These are phyloP conservation scores for Letharia columbiana DNA, from an alignment of 495 filamentous ascomycete species.

Conservation along the genomic window DNA sequence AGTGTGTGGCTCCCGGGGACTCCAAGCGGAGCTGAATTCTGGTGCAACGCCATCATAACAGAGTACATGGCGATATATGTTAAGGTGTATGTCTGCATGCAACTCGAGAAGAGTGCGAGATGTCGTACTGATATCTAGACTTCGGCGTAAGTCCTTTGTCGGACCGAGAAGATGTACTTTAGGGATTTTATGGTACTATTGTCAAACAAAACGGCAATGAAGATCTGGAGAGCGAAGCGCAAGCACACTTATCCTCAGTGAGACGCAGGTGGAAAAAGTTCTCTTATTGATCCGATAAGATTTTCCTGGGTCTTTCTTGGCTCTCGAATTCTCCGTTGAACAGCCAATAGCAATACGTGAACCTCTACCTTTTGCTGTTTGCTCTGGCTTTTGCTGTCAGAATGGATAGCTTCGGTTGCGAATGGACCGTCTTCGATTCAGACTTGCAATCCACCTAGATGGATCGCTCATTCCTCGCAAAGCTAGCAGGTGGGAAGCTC, in stretches of 20 bases:
- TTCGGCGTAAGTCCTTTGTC: neutral
- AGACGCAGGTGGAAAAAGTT: neutral
- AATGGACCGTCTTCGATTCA: neutral
- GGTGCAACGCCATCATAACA: neutral
- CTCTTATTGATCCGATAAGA: neutral
- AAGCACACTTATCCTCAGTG: neutral
- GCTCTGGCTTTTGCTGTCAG: neutral
- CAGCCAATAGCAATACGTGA: neutral
- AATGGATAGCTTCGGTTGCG: neutral
- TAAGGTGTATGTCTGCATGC: neutral
- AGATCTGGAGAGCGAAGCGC: neutral
- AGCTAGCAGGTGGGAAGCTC: neutral
- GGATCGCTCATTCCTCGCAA: neutral
- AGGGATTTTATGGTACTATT: neutral
- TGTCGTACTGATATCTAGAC: neutral
- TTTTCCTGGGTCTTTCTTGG: too few species aligned
- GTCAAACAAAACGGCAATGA: neutral
- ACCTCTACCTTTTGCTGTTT: too few species aligned
- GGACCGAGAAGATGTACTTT: neutral
- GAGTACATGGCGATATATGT: neutral
- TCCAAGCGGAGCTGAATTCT: neutral
- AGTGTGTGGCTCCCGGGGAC: neutral
- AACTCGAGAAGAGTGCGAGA: neutral
- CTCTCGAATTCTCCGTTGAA: neutral
- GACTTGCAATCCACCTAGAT: neutral